Conservation (phyloP, 345 rosid species). For the Linum tenue region DNA sequence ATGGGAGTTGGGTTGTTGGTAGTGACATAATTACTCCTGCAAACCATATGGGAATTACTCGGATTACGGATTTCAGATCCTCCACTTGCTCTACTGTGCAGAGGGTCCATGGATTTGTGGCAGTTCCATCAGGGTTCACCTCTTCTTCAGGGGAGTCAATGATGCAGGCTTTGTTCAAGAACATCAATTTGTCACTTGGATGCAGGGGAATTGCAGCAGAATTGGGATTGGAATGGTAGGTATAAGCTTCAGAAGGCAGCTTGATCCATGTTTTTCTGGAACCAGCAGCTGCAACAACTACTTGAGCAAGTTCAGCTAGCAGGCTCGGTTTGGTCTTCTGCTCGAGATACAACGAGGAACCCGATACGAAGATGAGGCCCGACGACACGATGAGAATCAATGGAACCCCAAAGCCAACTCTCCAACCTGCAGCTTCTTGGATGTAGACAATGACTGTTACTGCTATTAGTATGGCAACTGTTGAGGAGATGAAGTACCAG, state of each 20-base stretch:
- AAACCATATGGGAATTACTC: background rate
- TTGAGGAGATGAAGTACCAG: slow-evolving; percentile 47
- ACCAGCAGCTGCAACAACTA: slow-evolving; percentile 18
- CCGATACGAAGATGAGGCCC: slow-evolving; percentile 23
- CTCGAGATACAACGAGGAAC: slow-evolving; percentile 34
- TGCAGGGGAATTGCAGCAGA: background rate
- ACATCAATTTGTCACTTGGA: background rate
- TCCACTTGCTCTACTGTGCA: slow-evolving; percentile 4
- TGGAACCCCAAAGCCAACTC: slow-evolving; percentile 45
- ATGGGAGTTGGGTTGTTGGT: background rate
- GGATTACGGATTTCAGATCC: background rate
- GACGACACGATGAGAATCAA: slow-evolving; percentile 36
- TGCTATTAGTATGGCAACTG: slow-evolving; percentile 27
- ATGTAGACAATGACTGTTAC: slow-evolving; percentile 37
- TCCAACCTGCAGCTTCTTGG: slow-evolving; percentile 45
- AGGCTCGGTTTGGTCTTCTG: slow-evolving; percentile 31
- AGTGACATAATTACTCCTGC: background rate
- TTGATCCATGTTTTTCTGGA: background rate
- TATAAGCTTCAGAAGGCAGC: background rate
- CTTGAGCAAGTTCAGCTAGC: slow-evolving; percentile 27
- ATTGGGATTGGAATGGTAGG: background rate
- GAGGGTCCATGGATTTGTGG: background rate
- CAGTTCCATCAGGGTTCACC: background rate
- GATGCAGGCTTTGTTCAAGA: slow-evolving; percentile 4
- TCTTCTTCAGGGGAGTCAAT: background rate